These are phyloP conservation scores for Daldinia caldariorum DNA, from an alignment of 495 filamentous ascomycete genomes.

Conservation along the genomic window DNA sequence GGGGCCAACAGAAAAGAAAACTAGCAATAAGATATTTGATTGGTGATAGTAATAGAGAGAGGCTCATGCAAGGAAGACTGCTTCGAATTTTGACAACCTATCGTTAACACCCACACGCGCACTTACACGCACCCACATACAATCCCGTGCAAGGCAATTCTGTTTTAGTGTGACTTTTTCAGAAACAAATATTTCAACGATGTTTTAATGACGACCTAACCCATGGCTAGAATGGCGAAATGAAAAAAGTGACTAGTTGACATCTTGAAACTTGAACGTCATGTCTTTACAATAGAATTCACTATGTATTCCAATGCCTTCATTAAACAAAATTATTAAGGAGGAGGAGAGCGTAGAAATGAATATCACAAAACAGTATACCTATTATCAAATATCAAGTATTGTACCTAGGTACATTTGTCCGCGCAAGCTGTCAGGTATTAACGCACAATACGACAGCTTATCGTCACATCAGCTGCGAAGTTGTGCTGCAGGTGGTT, in stretches of 20 bases:
- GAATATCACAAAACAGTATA: too few relatives aligned
- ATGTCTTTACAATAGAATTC: too few relatives aligned
- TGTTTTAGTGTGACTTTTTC: background rate
- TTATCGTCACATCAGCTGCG: constrained; percentile 13
- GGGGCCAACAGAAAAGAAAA: background rate
- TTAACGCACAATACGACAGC: constrained; percentile 2
- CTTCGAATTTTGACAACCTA: background rate
- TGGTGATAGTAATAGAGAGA: background rate
- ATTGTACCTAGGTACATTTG: background rate
- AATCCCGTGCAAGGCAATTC: background rate
- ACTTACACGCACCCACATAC: too few relatives aligned
- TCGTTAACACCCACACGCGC: background rate
- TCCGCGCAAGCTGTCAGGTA: background rate
- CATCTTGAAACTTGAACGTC: too few relatives aligned
- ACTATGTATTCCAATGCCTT: too few relatives aligned
- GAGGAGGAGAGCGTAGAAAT: too few relatives aligned
- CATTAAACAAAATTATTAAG: too few relatives aligned
- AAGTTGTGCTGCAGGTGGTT: constrained; percentile 31
- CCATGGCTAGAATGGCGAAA: too few relatives aligned
- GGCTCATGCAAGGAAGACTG: constrained; percentile 2
- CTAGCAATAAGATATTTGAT: background rate
- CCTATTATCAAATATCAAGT: too few relatives aligned
- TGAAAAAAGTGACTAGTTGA: too few relatives aligned
- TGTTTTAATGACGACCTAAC: too few relatives aligned
- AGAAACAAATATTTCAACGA: too few relatives aligned